Percentiles rank a stretch among this genome's conserved stretches.
Evolutionary conservation across 2,329 filamentous ascomycete species (phyloP).

Genomic region (Epichloe glyceriae): DNA sequence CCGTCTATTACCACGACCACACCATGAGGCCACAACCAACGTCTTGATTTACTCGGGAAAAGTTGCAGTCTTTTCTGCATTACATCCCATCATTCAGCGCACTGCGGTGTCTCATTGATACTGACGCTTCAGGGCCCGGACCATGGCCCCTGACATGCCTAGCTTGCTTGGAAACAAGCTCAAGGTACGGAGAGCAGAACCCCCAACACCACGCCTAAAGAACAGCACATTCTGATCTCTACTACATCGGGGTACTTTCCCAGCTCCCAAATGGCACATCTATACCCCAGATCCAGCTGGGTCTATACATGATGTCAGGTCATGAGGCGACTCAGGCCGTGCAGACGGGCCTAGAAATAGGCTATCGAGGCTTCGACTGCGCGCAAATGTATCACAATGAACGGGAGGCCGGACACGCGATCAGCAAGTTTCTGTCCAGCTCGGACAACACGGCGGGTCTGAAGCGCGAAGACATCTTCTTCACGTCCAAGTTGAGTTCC

Average conservation of each 20-base stretch:
- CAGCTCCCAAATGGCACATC: conserved; percentile 50
- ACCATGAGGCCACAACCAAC: neutral
- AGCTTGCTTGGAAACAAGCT: too few relatives aligned
- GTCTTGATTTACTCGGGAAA: too few relatives aligned
- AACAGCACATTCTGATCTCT: too few relatives aligned
- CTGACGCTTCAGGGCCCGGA: too few relatives aligned
- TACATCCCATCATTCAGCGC: too few relatives aligned
- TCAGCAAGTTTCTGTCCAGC: conserved; percentile 41
- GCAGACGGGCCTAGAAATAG: conserved; percentile 39
- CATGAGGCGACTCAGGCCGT: conserved; percentile 46
- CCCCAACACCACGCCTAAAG: too few relatives aligned
- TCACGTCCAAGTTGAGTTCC: conserved; percentile 64
- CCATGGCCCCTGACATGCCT: too few relatives aligned
- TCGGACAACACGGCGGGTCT: conserved; percentile 36
- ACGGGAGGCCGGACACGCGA: conserved; percentile 51
- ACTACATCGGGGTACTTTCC: too few relatives aligned
- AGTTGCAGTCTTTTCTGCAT: too few relatives aligned
- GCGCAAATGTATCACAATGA: conserved; percentile 56
- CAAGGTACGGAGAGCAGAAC: too few relatives aligned
- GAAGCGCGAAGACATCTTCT: conserved; percentile 59
- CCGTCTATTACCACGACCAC: neutral
- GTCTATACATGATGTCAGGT: conserved; percentile 59
- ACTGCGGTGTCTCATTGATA: too few relatives aligned
- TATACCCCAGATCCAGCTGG: conserved; percentile 62
- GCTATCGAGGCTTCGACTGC: conserved; percentile 38